phyloP scores from a whole-genome alignment of 2,329 filamentous ascomycete species.

The Fusarium guadeloupense region DNA sequence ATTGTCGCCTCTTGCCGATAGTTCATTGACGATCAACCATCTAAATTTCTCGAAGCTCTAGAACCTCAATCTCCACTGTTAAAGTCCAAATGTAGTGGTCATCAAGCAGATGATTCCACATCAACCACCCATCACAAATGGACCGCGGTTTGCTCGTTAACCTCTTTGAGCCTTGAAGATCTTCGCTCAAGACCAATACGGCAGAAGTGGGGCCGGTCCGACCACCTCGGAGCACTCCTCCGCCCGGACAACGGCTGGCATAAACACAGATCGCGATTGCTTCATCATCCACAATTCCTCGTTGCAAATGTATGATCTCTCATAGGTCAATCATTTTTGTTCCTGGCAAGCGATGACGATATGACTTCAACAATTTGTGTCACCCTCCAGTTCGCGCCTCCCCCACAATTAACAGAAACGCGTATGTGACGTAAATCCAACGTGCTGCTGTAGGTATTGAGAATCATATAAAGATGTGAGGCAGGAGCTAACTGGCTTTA shows the following conservation, averaged over 20 bases:
- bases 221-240: conserved; percentile 14
- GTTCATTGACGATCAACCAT: background rate
- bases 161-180: background rate
- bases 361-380: background rate
- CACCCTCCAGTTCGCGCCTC: background rate
- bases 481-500: rapidly evolving
- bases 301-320: conserved; percentile 8
- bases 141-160: background rate
- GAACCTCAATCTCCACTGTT: background rate
- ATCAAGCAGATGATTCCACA: conserved; percentile 25
- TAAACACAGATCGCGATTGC: conserved; percentile 4
- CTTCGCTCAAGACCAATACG: background rate
- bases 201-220: conserved; percentile 9
- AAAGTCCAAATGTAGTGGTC: conserved; percentile 10
- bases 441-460: background rate
- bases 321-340: background rate
- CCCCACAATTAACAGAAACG: conserved; percentile 10
- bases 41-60: background rate
- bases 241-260: conserved; percentile 1
- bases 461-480: background rate
- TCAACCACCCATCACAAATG: conserved; percentile 14
- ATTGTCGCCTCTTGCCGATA: background rate
- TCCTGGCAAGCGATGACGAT: conserved; percentile 25
- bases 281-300: background rate
- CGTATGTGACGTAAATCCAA: conserved; percentile 38